Evolutionary conservation across 2,329 filamentous ascomycete species (phyloP).

Genomic region (Paecilomyces sp.): DNA sequence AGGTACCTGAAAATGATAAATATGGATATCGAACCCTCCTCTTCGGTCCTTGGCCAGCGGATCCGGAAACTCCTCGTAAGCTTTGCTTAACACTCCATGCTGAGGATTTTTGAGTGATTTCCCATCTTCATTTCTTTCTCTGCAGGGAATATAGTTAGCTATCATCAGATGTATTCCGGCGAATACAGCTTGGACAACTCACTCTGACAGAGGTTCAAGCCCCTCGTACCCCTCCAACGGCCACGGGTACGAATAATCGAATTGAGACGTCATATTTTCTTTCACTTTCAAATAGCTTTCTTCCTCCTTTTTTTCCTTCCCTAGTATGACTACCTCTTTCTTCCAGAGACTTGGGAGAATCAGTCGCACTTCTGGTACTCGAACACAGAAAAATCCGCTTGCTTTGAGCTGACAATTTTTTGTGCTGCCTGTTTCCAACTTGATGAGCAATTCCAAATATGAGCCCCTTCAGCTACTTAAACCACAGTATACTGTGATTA

Average conservation of each 20-base stretch:
- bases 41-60: slow-evolving; percentile 59
- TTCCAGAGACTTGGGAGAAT: neutral
- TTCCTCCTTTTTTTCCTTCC: neutral
- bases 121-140: slow-evolving; percentile 61
- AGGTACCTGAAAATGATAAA: slow-evolving; percentile 64
- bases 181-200: slow-evolving; percentile 11
- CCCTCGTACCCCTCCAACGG: slow-evolving; percentile 47
- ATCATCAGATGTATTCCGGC: neutral
- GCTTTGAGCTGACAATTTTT: too few relatives aligned
- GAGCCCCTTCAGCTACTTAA: too few relatives aligned
- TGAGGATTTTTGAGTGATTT: slow-evolving; percentile 68
- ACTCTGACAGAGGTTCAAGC: slow-evolving; percentile 40
- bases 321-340: too few relatives aligned
- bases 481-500: too few relatives aligned
- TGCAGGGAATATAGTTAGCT: slow-evolving; percentile 12
- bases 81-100: slow-evolving; percentile 53
- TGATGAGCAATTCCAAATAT: too few relatives aligned
- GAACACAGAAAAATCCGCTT: too few relatives aligned
- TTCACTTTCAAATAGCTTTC: neutral
- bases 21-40: slow-evolving; percentile 79
- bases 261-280: slow-evolving; percentile 29
- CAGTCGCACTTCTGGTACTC: neutral
- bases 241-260: slow-evolving; percentile 47
- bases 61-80: slow-evolving; percentile 62
- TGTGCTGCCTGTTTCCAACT: too few relatives aligned